Conservation (phyloP, 2,329 filamentous ascomycete species). For the Fusarium oxysporum region DNA sequence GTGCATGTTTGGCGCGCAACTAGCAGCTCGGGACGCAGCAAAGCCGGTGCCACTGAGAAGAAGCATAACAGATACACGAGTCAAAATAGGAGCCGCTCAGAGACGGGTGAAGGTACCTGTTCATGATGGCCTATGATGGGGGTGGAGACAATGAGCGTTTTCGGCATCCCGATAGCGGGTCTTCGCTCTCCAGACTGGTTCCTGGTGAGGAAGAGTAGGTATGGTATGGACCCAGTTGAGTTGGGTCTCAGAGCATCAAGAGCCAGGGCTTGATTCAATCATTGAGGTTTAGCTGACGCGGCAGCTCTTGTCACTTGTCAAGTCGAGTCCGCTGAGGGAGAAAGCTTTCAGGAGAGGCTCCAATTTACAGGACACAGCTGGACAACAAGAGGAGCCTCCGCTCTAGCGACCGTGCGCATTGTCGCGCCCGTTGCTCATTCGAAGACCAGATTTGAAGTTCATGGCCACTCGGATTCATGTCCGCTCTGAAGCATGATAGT, state of each 20-base stretch:
- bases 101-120: conserved; percentile 2
- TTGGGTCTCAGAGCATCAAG: conserved; percentile 21
- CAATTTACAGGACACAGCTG: conserved; percentile 8
- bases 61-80: conserved; percentile 41
- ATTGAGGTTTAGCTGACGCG: conserved; percentile 35
- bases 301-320: conserved; percentile 23
- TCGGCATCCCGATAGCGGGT: conserved; percentile 42
- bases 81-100: conserved; percentile 30
- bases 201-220: conserved; percentile 26
- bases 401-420: conserved; percentile 23
- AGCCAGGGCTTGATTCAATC: conserved; percentile 16
- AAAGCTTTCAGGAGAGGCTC: conserved; percentile 15
- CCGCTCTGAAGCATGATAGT: conserved; percentile 8
- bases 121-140: conserved; percentile 7
- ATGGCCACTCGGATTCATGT: conserved; percentile 23
- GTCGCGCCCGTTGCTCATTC: conserved; percentile 20
- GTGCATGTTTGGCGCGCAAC: conserved; percentile 36
- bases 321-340: neutral
- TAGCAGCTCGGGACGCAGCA: conserved; percentile 41
- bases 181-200: conserved; percentile 31
- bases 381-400: conserved; percentile 15
- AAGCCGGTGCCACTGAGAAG: conserved; percentile 44
- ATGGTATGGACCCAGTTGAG: conserved; percentile 30
- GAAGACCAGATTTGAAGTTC: conserved; percentile 8
- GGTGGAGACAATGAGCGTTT: conserved; percentile 34